phyloP scores from a whole-genome alignment of 2,329 filamentous ascomycete genomes.

The Fusarium sp. region DNA sequence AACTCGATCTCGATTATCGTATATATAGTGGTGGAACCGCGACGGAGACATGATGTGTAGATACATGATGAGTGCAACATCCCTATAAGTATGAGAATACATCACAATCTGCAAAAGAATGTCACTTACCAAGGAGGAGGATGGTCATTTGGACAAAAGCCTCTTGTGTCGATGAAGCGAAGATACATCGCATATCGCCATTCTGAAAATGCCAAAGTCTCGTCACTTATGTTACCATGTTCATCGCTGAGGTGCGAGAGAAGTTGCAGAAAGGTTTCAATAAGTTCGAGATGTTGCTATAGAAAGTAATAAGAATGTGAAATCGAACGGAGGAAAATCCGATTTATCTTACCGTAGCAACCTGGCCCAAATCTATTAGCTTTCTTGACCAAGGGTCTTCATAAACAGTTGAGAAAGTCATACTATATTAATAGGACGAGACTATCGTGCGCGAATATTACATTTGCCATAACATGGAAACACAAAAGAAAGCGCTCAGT shows the following conservation, averaged over 20 bases:
- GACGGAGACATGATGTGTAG: not conserved
- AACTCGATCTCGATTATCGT: not conserved
- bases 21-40: not conserved
- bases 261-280: not conserved
- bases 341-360: not conserved
- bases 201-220: constrained; percentile 9
- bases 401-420: not conserved
- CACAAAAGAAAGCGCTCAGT: accelerated
- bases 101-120: accelerated
- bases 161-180: not conserved
- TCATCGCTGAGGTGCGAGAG: not conserved
- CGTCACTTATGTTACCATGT: not conserved
- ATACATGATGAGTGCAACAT: constrained; percentile 12
- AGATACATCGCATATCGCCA: constrained; percentile 7
- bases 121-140: not conserved
- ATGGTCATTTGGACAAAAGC: not conserved
- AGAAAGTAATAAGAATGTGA: not conserved
- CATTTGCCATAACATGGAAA: too few species aligned
- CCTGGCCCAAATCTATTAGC: not conserved
- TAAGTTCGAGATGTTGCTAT: constrained; percentile 1
- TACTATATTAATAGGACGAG: not conserved
- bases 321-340: not conserved
- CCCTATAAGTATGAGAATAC: not conserved
- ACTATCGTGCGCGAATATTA: accelerated
- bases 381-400: not conserved